Evolutionary conservation across 2,329 filamentous ascomycete species (phyloP).

Genomic region (Trichoderma arundinaceum): DNA sequence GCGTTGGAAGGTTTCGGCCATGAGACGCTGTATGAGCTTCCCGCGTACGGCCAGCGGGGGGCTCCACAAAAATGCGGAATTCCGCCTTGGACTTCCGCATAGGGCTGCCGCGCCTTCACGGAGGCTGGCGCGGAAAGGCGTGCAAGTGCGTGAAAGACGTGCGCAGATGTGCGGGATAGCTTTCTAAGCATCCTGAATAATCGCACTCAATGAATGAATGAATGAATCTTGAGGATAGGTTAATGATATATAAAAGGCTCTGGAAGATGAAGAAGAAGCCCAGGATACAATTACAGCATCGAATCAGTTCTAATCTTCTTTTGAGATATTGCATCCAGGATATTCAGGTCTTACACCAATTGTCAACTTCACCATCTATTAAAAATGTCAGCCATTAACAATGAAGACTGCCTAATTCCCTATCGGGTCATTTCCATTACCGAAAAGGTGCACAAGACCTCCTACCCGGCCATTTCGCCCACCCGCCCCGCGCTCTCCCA

Average conservation of each 20-base stretch:
- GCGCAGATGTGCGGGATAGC: neutral
- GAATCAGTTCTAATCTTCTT: neutral
- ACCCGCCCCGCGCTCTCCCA: constrained; percentile 47
- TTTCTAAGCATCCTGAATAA: neutral
- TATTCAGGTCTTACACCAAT: neutral
- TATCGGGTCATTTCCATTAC: constrained; percentile 21
- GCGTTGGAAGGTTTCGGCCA: too few species aligned
- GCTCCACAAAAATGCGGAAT: constrained; percentile 23
- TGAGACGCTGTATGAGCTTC: neutral
- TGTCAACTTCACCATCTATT: neutral
- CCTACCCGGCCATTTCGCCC: constrained; percentile 48
- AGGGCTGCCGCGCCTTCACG: constrained; percentile 25
- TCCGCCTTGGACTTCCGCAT: constrained; percentile 31
- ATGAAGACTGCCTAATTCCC: neutral
- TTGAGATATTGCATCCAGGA: neutral
- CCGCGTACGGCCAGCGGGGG: neutral
- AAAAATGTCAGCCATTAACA: constrained; percentile 2
- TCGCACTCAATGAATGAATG: neutral
- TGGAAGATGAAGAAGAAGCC: neutral
- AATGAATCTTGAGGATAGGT: neutral
- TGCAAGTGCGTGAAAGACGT: constrained; percentile 1
- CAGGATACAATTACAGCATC: neutral
- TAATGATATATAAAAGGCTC: neutral
- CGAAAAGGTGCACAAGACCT: constrained; percentile 38
- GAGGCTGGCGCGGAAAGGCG: neutral